Conservation (phyloP, 2,329 filamentous ascomycete species). For the Colletotrichum eremochloae region DNA sequence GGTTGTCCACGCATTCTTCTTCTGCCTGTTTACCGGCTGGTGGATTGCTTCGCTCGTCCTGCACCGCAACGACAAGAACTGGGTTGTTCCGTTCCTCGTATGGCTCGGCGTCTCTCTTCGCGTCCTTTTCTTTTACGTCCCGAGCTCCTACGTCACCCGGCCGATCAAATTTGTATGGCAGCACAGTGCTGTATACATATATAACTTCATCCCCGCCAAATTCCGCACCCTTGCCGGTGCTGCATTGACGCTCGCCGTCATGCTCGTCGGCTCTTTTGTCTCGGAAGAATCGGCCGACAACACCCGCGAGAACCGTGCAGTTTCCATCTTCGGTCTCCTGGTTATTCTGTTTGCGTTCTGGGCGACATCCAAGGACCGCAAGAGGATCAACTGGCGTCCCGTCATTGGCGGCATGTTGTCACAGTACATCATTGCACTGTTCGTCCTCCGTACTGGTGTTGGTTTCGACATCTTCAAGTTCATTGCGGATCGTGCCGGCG, state of each 20-base stretch:
- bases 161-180: slow-evolving; percentile 78
- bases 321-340: slow-evolving; percentile 83
- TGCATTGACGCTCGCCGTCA: slow-evolving; percentile 74
- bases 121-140: slow-evolving; percentile 79
- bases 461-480: slow-evolving; percentile 95
- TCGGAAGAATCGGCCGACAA: slow-evolving; percentile 81
- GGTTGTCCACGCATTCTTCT: slow-evolving; percentile 61
- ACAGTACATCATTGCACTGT: slow-evolving; percentile 90
- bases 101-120: slow-evolving; percentile 82
- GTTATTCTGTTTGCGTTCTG: slow-evolving; percentile 79
- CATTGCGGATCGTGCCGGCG: slow-evolving; percentile 80
- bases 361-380: slow-evolving; percentile 78
- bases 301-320: slow-evolving; percentile 81
- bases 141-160: slow-evolving; percentile 73
- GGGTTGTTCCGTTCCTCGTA: slow-evolving; percentile 86
- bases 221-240: slow-evolving; percentile 74
- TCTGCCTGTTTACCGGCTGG: slow-evolving; percentile 69
- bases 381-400: slow-evolving; percentile 76
- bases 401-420: slow-evolving; percentile 90
- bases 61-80: slow-evolving; percentile 80
- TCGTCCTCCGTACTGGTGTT: slow-evolving; percentile 83
- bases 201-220: slow-evolving; percentile 74
- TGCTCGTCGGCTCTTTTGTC: slow-evolving; percentile 83
- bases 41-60: slow-evolving; percentile 82
- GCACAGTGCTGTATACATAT: slow-evolving; percentile 70